Evolutionary conservation across 164 flowering plant genomes (phyloP), one percentile per base, ranked within the genome.

Genomic region (Aristolochia contorta): DNA sequence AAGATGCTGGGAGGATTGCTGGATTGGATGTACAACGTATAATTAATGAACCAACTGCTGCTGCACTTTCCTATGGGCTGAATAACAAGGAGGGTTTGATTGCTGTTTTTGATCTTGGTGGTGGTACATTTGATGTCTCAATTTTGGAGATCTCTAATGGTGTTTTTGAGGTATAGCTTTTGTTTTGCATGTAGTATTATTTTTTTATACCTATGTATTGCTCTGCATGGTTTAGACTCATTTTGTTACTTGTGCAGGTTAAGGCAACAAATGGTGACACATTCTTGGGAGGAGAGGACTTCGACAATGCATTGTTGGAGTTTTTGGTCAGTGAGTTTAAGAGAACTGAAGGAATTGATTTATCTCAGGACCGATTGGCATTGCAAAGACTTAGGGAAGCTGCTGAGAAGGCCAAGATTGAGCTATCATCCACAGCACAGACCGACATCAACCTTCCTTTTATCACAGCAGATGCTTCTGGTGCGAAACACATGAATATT

Each of bases 241-340:
- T 25, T 20, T 12, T 16, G 4, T 56, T 16, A 54, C 4, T 49
- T 22, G 43, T 49, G 37, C 75, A 85, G 88, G 91, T 85, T 4
- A 85, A 85, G 80, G 85, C 91, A 22, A 83, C 88, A 45, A 85
- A 85, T 77, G 91, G 88, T 33, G 88, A 85, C 57, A 85, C 88
- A n/a, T 83, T 83, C 60, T 70, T 80, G 73, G 88, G 86, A 69
- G 91, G 91, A 8, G 91, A 85, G 56, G 88, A 85, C 57, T 85
- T 83, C 68, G 88, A 85, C 74, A 85, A 83, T 68, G 63, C 83
- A 0, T 58, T 84, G 63, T 63, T 84, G 32, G 85, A 84, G 1
- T 81, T 55, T 69, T 70, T 85, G 66, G 86, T 85, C 27, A 65
- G 68, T 6, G 87, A 85, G 71, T 85, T 80, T 63, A 80, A 77